Conservation (phyloP, 106 monocot species). For the Triglochin maritima region DNA sequence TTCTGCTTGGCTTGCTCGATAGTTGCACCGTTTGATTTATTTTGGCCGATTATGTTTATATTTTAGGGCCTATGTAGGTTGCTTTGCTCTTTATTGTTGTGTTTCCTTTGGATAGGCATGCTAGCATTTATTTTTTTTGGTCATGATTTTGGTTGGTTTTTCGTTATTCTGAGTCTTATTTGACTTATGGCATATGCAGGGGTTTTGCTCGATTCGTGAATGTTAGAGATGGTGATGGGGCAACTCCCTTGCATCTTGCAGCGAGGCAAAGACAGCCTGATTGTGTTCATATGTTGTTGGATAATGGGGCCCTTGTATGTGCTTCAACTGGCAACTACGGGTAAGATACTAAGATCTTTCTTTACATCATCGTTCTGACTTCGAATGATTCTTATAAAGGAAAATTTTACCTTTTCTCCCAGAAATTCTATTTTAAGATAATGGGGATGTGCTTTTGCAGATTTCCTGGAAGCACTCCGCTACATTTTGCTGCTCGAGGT, state of each 20-base stretch:
- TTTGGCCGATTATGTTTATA: too few relatives aligned
- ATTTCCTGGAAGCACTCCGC: slow-evolving; percentile 27
- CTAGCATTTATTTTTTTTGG: neutral
- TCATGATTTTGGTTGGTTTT: neutral
- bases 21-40: too few relatives aligned
- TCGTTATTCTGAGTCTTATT: neutral
- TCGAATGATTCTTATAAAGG: too few relatives aligned
- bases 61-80: too few relatives aligned
- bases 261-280: slow-evolving; percentile 17
- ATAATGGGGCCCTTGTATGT: slow-evolving; percentile 39
- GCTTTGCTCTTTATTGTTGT: too few relatives aligned
- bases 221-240: slow-evolving; percentile 33
- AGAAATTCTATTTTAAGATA: neutral
- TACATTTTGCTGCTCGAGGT: slow-evolving; percentile 55
- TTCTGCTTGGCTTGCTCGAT: too few relatives aligned
- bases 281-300: slow-evolving; percentile 29
- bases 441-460: slow-evolving; percentile 5
- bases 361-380: neutral
- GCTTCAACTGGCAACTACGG: slow-evolving; percentile 27
- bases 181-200: slow-evolving; percentile 11
- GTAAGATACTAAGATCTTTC: slow-evolving; percentile 5
- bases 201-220: slow-evolving; percentile 43
- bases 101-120: neutral
- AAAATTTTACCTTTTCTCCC: neutral
- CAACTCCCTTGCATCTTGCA: slow-evolving; percentile 38